Conservation (phyloP, 306 rosid species). For the Fragaria vesca region DNA sequence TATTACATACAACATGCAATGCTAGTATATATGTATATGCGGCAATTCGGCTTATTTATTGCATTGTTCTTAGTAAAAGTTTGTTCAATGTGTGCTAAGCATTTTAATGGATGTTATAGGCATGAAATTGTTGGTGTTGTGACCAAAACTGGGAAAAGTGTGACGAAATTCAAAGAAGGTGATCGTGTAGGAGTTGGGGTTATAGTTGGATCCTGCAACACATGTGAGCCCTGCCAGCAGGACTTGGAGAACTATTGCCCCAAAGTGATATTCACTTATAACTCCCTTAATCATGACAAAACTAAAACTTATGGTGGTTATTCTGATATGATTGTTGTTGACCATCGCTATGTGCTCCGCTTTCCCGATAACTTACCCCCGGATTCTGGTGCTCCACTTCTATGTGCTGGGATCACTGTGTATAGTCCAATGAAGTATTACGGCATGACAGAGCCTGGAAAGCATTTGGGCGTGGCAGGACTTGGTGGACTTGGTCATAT, state of each 20-base stretch:
- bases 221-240: constrained; percentile 69
- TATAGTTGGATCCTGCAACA: constrained; percentile 69
- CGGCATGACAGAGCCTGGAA: constrained; percentile 85
- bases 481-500: constrained; percentile 96
- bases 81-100: background rate
- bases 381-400: constrained; percentile 87
- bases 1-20: background rate
- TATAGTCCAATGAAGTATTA: constrained; percentile 91
- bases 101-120: constrained; percentile 38
- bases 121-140: constrained; percentile 86
- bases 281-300: constrained; percentile 45
- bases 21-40: background rate
- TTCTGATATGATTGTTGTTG: constrained; percentile 67
- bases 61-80: background rate
- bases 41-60: background rate
- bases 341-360: constrained; percentile 61
- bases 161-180: constrained; percentile 67
- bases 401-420: constrained; percentile 89
- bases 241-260: constrained; percentile 84
- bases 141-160: constrained; percentile 63
- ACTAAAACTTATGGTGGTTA: constrained; percentile 75
- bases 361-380: constrained; percentile 74
- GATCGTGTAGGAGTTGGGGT: constrained; percentile 95
- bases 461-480: constrained; percentile 90
- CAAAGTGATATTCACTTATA: constrained; percentile 49